Percentiles rank a stretch among this genome's conserved stretches.
Evolutionary conservation across 2,329 filamentous ascomycete species (phyloP).

Genomic region (Cytospora paraplurivora): DNA sequence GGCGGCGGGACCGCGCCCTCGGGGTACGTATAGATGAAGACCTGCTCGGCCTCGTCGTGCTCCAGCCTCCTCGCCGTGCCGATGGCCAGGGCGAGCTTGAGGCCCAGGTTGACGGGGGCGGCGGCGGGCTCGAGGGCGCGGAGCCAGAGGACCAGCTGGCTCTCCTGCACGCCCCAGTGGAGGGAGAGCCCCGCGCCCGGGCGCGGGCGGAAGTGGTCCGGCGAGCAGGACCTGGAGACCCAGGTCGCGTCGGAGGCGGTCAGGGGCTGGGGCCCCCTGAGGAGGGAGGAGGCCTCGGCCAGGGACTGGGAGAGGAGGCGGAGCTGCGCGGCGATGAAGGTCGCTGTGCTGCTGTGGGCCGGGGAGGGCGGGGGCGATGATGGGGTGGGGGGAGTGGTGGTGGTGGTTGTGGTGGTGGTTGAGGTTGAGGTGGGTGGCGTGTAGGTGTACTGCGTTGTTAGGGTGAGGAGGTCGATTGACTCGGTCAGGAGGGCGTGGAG

Average conservation of each 20-base stretch:
- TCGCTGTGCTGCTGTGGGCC: constrained; percentile 38
- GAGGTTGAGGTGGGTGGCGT: constrained; percentile 48
- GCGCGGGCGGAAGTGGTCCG: constrained; percentile 47
- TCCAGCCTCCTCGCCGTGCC: constrained; percentile 64
- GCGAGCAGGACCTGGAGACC: constrained; percentile 47
- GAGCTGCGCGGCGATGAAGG: constrained; percentile 58
- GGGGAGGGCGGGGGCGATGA: constrained; percentile 56
- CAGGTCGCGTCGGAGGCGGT: constrained; percentile 45
- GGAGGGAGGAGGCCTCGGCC: constrained; percentile 51
- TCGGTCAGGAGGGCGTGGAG: constrained; percentile 79
- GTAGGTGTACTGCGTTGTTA: constrained; percentile 66
- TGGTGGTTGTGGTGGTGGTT: constrained; percentile 46
- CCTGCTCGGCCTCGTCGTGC: constrained; percentile 78
- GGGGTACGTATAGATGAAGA: constrained; percentile 62
- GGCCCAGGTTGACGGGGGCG: constrained; percentile 62
- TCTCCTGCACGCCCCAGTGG: constrained; percentile 69
- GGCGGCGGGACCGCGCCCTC: constrained; percentile 14
- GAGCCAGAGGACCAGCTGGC: constrained; percentile 68
- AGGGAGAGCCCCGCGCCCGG: constrained; percentile 69
- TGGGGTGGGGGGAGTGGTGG: too few relatives aligned
- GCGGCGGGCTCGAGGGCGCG: constrained; percentile 70
- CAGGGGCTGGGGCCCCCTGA: constrained; percentile 54
- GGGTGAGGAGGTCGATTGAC: constrained; percentile 78
- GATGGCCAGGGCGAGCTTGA: constrained; percentile 70
- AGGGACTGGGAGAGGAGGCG: constrained; percentile 58